Evolutionary conservation across 768 basidiomycete genomes (phyloP).

Genomic region (Lactifluus subvellereus): DNA sequence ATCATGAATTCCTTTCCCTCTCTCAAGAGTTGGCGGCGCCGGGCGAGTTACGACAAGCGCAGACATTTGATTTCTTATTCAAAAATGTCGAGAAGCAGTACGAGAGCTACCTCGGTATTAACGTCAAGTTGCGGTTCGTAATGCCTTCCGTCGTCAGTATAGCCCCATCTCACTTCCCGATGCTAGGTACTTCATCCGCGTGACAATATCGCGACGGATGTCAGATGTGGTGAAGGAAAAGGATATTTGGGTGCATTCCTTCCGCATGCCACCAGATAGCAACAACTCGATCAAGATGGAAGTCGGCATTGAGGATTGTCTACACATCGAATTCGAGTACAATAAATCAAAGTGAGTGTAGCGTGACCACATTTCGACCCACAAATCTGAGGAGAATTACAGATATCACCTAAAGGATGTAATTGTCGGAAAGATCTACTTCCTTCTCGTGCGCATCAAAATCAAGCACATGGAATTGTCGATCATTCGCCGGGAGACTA

Average conservation of each 20-base stretch:
- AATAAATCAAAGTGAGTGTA: constrained; percentile 90
- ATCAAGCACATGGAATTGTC: constrained; percentile 99
- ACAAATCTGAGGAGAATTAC: not conserved
- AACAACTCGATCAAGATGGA: constrained; percentile 99
- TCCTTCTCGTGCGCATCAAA: constrained; percentile 96
- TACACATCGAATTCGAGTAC: constrained; percentile 99
- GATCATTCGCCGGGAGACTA: constrained; percentile 96
- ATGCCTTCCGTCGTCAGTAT: constrained; percentile 4
- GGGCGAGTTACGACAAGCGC: constrained; percentile 95
- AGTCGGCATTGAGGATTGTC: constrained; percentile 97
- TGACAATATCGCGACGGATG: constrained; percentile 85
- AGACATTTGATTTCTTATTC: constrained; percentile 95
- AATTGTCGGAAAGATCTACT: constrained; percentile 99
- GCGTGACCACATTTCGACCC: constrained; percentile 28
- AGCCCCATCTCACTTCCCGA: not conserved
- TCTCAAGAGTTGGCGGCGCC: constrained; percentile 93
- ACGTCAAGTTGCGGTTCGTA: constrained; percentile 88
- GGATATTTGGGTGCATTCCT: constrained; percentile 97
- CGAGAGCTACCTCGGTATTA: constrained; percentile 96
- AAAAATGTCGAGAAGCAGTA: constrained; percentile 99
- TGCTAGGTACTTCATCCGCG: constrained; percentile 85
- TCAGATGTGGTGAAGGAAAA: constrained; percentile 91
- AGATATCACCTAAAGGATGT: constrained; percentile 99
- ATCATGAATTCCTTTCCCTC: constrained; percentile 94
- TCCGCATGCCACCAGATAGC: constrained; percentile 96